Conservation (phyloP, 1,284 basidiomycete species). For the Cutaneotrichosporon cyanovorans region DNA sequence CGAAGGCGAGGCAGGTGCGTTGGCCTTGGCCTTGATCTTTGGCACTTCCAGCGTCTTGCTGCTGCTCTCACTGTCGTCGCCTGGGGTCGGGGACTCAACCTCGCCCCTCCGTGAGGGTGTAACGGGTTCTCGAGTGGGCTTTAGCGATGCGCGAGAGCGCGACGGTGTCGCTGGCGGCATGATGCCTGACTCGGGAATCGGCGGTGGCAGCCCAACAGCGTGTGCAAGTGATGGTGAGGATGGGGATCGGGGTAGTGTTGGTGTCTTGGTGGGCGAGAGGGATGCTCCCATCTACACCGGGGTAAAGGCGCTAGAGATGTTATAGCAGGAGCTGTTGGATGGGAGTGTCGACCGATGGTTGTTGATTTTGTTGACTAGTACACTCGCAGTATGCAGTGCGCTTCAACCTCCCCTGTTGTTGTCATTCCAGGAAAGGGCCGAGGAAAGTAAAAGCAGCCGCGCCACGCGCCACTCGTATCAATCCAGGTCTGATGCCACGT, state of each 20-base stretch:
- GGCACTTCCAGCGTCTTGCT: not conserved
- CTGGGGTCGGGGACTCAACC: conserved; percentile 4
- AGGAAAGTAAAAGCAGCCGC: conserved; percentile 14
- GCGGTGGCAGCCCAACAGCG: conserved; percentile 7
- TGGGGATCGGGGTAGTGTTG: conserved; percentile 1
- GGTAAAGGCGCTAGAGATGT: no score
- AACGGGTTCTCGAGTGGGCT: not conserved
- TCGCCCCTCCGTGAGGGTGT: conserved; percentile 5
- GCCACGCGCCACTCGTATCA: conserved; percentile 2
- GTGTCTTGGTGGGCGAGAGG: not conserved
- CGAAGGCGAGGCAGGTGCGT: not conserved
- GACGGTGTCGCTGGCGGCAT: conserved; percentile 1
- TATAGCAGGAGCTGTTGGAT: no score
- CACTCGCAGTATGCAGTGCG: no score
- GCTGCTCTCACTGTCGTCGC: conserved; percentile 1
- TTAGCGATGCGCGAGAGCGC: not conserved
- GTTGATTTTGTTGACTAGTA: no score
- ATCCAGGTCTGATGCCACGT: no score
- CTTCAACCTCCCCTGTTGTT: conserved; percentile 1
- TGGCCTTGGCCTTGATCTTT: not conserved
- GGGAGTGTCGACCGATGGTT: no score
- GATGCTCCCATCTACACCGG: conserved; percentile 1
- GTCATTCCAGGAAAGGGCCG: not conserved
- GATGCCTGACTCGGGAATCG: conserved; percentile 3
- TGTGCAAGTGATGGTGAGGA: conserved; percentile 6